A percentile compares a stretch with the other conserved stretches of the same genome.
Conservation (phyloP, 2,329 filamentous ascomycete species). For the Stagonosporopsis chrysanthemi region DNA sequence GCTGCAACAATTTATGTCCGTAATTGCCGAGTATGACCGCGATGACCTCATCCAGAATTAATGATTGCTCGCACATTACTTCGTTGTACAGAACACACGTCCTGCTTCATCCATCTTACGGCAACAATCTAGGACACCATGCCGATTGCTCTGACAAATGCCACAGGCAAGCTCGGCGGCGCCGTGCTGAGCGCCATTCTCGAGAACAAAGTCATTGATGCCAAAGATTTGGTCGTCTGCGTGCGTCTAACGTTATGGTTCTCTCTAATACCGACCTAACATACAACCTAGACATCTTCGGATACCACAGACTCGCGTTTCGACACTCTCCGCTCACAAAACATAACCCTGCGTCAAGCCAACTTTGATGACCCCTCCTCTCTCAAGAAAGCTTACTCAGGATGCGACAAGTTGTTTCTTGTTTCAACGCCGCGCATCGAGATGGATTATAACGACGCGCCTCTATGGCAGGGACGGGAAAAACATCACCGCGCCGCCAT, state of each 20-base stretch:
- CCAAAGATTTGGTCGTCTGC: slow-evolving; percentile 50
- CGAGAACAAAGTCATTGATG: slow-evolving; percentile 49
- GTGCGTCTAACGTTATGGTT: slow-evolving; percentile 25
- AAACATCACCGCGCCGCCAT: slow-evolving; percentile 55
- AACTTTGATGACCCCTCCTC: slow-evolving; percentile 50
- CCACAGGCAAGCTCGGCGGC: slow-evolving; percentile 56
- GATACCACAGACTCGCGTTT: slow-evolving; percentile 32
- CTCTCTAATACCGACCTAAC: not conserved
- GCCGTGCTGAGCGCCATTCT: slow-evolving; percentile 54
- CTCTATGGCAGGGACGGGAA: slow-evolving; percentile 53
- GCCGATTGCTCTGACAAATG: slow-evolving; percentile 53
- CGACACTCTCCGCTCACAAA: slow-evolving; percentile 37
- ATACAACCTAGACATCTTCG: slow-evolving; percentile 28
- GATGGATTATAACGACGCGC: slow-evolving; percentile 55
- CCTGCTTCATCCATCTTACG: not conserved
- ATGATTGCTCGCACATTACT: not conserved
- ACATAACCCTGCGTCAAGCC: slow-evolving; percentile 48
- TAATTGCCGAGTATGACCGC: slow-evolving; percentile 10
- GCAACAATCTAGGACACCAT: not conserved
- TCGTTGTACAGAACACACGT: not conserved
- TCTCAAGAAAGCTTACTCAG: slow-evolving; percentile 47
- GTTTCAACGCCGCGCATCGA: slow-evolving; percentile 55
- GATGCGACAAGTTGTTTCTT: slow-evolving; percentile 54
- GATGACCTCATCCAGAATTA: slow-evolving; percentile 17
- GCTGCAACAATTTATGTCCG: not conserved